phyloP scores from a whole-genome alignment of 495 filamentous ascomycete genomes.

The Neurospora discreta region DNA sequence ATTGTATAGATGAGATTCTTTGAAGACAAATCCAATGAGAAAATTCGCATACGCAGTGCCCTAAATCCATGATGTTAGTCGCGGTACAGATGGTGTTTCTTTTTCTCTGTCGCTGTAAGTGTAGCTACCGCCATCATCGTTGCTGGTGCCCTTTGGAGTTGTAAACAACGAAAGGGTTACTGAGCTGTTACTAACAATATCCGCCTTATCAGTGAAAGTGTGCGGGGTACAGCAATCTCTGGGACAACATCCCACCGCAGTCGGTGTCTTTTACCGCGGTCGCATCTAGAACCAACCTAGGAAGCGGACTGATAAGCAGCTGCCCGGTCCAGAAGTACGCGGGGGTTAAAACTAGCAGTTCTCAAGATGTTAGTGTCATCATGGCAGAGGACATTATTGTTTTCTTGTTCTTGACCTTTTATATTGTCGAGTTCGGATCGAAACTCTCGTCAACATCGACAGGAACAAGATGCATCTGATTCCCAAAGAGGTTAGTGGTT shows the following conservation, averaged over 20 bases:
- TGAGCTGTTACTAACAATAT: neutral
- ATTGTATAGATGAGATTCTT: neutral
- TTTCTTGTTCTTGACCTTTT: neutral
- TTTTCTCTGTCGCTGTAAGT: neutral
- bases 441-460: neutral
- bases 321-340: neutral
- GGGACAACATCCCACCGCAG: neutral
- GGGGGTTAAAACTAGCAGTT: neutral
- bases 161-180: neutral
- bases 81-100: neutral
- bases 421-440: neutral
- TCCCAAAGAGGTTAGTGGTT: slow-evolving; percentile 64
- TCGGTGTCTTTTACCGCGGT: neutral
- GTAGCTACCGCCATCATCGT: neutral
- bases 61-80: neutral
- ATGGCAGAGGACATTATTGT: neutral
- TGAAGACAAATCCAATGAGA: neutral
- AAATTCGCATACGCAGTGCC: neutral
- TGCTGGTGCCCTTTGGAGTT: neutral
- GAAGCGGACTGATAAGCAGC: neutral
- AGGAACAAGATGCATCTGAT: slow-evolving; percentile 61
- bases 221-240: neutral
- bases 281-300: neutral
- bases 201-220: neutral
- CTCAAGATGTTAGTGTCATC: neutral